phyloP scores from a whole-genome alignment of 2,329 filamentous ascomycete species.

The Drechslera avenae region DNA sequence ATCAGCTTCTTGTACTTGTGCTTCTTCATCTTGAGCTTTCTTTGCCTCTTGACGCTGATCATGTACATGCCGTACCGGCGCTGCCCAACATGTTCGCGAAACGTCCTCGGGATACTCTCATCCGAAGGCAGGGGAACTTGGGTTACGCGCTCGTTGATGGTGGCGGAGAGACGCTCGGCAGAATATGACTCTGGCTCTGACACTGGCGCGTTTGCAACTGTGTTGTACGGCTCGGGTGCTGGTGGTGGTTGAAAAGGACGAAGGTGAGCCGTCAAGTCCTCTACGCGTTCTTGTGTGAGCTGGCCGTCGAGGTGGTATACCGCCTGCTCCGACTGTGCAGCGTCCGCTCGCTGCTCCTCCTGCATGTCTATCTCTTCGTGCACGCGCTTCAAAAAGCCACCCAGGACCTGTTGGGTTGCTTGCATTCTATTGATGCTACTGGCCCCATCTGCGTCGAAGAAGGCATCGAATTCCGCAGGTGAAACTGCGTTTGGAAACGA shows the following conservation, averaged over 20 bases:
- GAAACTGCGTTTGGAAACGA: slow-evolving; percentile 69
- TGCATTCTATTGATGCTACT: slow-evolving; percentile 55
- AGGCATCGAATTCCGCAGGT: slow-evolving; percentile 78
- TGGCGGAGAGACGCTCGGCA: slow-evolving; percentile 24
- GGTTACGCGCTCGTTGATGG: slow-evolving; percentile 45
- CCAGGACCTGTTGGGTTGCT: slow-evolving; percentile 54
- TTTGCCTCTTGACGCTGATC: slow-evolving; percentile 89
- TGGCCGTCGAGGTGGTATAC: slow-evolving; percentile 40
- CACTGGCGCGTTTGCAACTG: slow-evolving; percentile 30
- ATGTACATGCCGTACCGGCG: slow-evolving; percentile 66
- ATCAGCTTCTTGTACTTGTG: slow-evolving; percentile 99
- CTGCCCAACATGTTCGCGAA: slow-evolving; percentile 29
- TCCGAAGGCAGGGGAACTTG: slow-evolving; percentile 22
- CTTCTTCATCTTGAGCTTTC: slow-evolving; percentile 99
- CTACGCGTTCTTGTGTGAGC: slow-evolving; percentile 43
- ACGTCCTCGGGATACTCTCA: slow-evolving; percentile 27
- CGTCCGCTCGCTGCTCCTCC: slow-evolving; percentile 47
- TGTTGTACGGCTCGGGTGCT: slow-evolving; percentile 65
- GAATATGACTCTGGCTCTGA: slow-evolving; percentile 21
- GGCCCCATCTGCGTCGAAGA: slow-evolving; percentile 69
- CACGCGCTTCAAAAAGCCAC: slow-evolving; percentile 48
- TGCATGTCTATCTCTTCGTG: slow-evolving; percentile 41
- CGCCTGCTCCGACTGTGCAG: slow-evolving; percentile 43
- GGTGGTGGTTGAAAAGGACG: slow-evolving; percentile 86
- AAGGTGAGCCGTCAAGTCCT: slow-evolving; percentile 58